phyloP scores from a whole-genome alignment of 2,329 filamentous ascomycete species.

The Daldinia sp. region DNA sequence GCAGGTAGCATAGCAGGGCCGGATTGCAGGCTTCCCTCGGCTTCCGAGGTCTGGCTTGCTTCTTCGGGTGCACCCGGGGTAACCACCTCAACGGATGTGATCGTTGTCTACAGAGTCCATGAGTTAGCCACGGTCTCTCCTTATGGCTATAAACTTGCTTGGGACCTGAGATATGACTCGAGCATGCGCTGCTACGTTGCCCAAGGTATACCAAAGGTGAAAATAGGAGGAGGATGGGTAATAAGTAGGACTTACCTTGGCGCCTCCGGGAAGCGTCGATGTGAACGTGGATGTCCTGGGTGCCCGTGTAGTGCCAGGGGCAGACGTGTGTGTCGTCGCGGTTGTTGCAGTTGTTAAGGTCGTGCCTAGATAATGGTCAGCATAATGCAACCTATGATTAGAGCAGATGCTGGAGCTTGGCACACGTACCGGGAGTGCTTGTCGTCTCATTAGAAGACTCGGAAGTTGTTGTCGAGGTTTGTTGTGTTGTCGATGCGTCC shows the following conservation, averaged over 20 bases:
- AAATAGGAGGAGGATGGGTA: neutral
- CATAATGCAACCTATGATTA: conserved; percentile 11
- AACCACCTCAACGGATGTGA: conserved; percentile 49
- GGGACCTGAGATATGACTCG: neutral
- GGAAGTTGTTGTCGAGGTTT: conserved; percentile 29
- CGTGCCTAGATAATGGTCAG: conserved; percentile 35
- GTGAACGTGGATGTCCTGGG: conserved; percentile 49
- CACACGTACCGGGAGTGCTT: conserved; percentile 38
- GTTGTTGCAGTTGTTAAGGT: conserved; percentile 39
- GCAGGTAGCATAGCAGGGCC: conserved; percentile 38
- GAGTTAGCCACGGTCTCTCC: conserved; percentile 19
- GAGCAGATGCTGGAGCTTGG: conserved; percentile 16
- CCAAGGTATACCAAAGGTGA: neutral
- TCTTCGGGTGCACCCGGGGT: conserved; percentile 42
- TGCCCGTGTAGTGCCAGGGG: conserved; percentile 30
- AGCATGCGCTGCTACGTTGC: neutral
- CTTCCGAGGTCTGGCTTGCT: conserved; percentile 36
- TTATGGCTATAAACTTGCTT: neutral
- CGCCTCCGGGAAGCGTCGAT: conserved; percentile 50
- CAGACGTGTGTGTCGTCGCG: conserved; percentile 8
- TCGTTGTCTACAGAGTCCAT: conserved; percentile 42
- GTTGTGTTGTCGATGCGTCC: neutral
- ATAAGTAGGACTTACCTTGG: conserved; percentile 24
- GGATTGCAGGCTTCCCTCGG: conserved; percentile 46
- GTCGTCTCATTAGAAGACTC: conserved; percentile 30